Percentiles rank a stretch among this genome's conserved stretches.
Conservation (phyloP, 164 flowering plant species). For the Brasenia schreberi region DNA sequence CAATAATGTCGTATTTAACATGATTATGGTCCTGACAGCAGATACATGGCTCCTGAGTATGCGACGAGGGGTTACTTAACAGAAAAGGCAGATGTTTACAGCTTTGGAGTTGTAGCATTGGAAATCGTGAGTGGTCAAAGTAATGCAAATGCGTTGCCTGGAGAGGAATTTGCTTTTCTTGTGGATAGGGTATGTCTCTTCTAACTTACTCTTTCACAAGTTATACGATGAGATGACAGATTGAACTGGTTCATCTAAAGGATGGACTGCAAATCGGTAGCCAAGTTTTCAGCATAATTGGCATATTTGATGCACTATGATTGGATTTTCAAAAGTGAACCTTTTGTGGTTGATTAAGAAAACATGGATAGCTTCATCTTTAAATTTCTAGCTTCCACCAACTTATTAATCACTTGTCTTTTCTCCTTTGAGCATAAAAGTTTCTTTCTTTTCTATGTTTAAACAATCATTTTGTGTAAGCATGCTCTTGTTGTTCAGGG, state of each 20-base stretch:
- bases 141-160: not conserved
- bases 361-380: no score
- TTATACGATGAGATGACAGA: no score
- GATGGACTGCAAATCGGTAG: not conserved
- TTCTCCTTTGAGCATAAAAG: no score
- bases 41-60: constrained; percentile 9
- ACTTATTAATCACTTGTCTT: no score
- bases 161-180: not conserved
- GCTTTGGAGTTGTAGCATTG: constrained; percentile 2
- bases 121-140: constrained; percentile 2
- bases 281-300: not conserved
- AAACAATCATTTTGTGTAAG: no score
- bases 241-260: not conserved
- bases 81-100: constrained; percentile 7
- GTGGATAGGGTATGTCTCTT: not conserved
- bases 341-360: no score
- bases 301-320: not conserved
- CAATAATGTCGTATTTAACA: no score
- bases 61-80: constrained; percentile 1
- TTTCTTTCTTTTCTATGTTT: no score
- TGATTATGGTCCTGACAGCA: not conserved
- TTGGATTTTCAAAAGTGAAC: not conserved
- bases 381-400: no score
- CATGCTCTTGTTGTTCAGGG: no score
- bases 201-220: not conserved